These are phyloP conservation scores for Stemphylium lycopersici DNA, from an alignment of 2,329 filamentous ascomycete genomes.

Conservation along the genomic window DNA sequence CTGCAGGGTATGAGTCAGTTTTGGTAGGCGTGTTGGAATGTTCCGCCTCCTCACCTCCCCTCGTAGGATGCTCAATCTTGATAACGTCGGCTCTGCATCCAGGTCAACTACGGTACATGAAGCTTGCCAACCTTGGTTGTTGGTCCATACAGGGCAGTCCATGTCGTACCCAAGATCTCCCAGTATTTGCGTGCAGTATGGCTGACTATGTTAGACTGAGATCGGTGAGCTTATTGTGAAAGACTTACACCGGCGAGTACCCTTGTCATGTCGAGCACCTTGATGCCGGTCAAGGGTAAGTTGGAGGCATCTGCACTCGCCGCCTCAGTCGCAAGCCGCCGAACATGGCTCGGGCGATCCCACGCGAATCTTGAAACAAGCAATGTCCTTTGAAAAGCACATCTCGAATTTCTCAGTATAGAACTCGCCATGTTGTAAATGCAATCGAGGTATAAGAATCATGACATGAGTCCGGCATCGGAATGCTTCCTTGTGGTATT, in stretches of 20 bases:
- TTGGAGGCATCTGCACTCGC: constrained; percentile 51
- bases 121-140: constrained; percentile 35
- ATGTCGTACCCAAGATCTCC: constrained; percentile 85
- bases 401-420: constrained; percentile 23
- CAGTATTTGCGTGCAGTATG: constrained; percentile 95
- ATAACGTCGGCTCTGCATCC: constrained; percentile 83
- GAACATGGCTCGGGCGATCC: constrained; percentile 16
- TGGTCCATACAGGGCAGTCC: constrained; percentile 41
- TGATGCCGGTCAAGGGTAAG: constrained; percentile 80
- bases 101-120: constrained; percentile 21
- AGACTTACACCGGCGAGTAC: constrained; percentile 85
- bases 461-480: background rate
- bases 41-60: constrained; percentile 31
- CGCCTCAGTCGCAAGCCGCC: constrained; percentile 53
- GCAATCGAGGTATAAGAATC: constrained; percentile 1
- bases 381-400: constrained; percentile 11
- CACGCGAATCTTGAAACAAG: constrained; percentile 17
- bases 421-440: constrained; percentile 21
- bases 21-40: background rate
- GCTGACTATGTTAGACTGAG: constrained; percentile 60
- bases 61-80: constrained; percentile 88
- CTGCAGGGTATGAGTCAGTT: constrained; percentile 52
- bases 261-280: constrained; percentile 94
- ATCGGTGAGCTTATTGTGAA: background rate
- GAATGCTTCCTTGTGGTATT: constrained; percentile 15